Evolutionary conservation across 306 rosid species (phyloP).

Genomic region (Vicia faba): DNA sequence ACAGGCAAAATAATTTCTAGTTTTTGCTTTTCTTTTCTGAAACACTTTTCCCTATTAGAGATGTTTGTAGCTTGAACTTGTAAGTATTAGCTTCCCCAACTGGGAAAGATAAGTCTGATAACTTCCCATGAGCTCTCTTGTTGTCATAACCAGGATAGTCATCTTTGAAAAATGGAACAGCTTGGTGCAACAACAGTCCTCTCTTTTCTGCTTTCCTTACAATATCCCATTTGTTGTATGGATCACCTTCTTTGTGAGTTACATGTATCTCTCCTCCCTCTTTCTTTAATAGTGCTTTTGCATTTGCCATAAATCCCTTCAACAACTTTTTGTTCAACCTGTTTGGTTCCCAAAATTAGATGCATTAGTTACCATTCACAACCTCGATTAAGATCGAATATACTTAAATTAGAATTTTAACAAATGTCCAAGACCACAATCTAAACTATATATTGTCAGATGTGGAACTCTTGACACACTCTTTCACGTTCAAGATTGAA

Average conservation of each 20-base stretch:
- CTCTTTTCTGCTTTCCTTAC: slow-evolving; percentile 61
- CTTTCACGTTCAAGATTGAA: no score
- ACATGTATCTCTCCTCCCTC: slow-evolving; percentile 74
- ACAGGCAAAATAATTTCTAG: no score
- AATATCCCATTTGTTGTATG: slow-evolving; percentile 73
- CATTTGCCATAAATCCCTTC: slow-evolving; percentile 68
- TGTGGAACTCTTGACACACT: no score
- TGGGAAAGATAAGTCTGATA: slow-evolving; percentile 49
- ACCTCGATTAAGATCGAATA: neutral
- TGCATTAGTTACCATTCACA: slow-evolving; percentile 10
- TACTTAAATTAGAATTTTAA: neutral
- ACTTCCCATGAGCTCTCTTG: slow-evolving; percentile 75
- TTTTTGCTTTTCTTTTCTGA: no score
- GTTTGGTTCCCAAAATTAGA: slow-evolving; percentile 30
- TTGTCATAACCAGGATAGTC: slow-evolving; percentile 74
- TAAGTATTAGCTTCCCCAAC: slow-evolving; percentile 65
- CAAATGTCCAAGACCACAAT: neutral
- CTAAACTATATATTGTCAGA: neutral
- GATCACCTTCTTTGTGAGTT: slow-evolving; percentile 73
- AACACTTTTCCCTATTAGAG: no score
- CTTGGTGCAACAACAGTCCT: slow-evolving; percentile 49
- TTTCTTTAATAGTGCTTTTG: slow-evolving; percentile 54
- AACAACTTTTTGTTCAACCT: slow-evolving; percentile 78
- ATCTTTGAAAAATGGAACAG: slow-evolving; percentile 51
- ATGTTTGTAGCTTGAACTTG: slow-evolving; percentile 54